Base-by-base conservation (phyloP, 306 rosid species). In the Albizia julibrissin region DNA sequence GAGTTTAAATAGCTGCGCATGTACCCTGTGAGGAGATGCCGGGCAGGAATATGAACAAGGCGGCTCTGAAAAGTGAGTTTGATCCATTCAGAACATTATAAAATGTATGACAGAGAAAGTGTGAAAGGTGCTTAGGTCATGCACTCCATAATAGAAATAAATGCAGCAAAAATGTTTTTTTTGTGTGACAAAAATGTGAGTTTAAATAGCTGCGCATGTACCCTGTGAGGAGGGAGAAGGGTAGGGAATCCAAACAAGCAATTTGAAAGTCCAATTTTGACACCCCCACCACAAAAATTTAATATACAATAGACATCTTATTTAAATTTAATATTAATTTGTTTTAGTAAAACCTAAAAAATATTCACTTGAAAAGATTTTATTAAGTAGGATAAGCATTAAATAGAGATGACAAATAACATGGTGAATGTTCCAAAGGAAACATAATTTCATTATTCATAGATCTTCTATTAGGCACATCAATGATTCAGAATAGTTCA, bases 11-110 rank as follows among this genome's bases (percentile, higher is more conserved):
- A 54, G 58, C 49, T 61, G 44, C 62, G 37, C 37, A 12, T 64
- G 49, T 50, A 21, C 31, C 61, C 83, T 14, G 18, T 33, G 44
- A 78, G 79, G 46, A 56, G 56, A n/a, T n/a, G 94, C 0, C 95
- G 91, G 52, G 92, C 89, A 85, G 98, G 98, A 75, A 95, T 91
- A 82, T 95, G 99, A 85, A 93, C 85, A 89, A 83, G 92, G 71
- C 93, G 95, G 85, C 87, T 82, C 99, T 93, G 98, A 70, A 81
- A 78, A 86, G 56, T 49, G 65, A 52, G 85, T 72, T 83, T 74
- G 74, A 82, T 13, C 58, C 58, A 80, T 75, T 82, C 49, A 75
- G 77, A 79, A 84, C 71, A 74, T 24, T 47, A 49, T 26, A 66
- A 76, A 47, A 7, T 33, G 69, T 59, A 52, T 50, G 37, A 70